Base-by-base conservation (phyloP, 768 basidiomycete genomes). In the Rhizopogon vinicolor region DNA sequence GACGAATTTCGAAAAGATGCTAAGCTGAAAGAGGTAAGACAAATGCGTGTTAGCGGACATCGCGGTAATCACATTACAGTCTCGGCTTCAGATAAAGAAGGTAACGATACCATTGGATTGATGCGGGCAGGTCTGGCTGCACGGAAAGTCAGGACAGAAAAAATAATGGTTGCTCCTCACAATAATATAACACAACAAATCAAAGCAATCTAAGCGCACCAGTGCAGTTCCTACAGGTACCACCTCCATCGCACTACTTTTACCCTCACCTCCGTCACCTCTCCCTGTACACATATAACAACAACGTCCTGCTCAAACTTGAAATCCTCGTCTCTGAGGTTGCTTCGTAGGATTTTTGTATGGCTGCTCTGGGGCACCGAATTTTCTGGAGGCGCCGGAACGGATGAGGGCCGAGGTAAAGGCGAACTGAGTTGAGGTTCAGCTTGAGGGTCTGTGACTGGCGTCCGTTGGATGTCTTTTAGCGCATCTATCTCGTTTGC, bases 181-280 rank as follows among this genome's bases (percentile, higher is more conserved):
- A 10, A 10, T 33, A 10, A 10, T 33, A 44, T 5, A 16, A 16
- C 25, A 44, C 16, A 45, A 1, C n/a, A 33, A 33, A 12, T 7
- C 18, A 48, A 33, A 48, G 13, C 31, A 35, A 48, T 22, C 33
- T 48, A 48, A 48, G 14, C 19, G 18, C 18, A n/a, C 18, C 10
- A 18, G 31, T 14, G n/a, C 7, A 35, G 35, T 33, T 48, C 33
- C 35, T 48, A 48, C 35, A 41, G 14, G 44, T 61, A 53, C 68
- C 68, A 68, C 28, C 63, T 52, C 68, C 68, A 68, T 41, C 68
- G 58, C 37, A 67, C 39, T 41, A 71, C 69, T 53, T 59, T 60
- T 44, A 71, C 52, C 35, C 52, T 48, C 33, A 69, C 25, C 16
- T 50, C 61, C 16, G 10, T 5, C 7, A 10, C 49, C 2, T 50